Evolutionary conservation across 1,139 yeast genomes (phyloP), one percentile per base, ranked within the genome.

Genomic region (Saccharomyces pastorianus): DNA sequence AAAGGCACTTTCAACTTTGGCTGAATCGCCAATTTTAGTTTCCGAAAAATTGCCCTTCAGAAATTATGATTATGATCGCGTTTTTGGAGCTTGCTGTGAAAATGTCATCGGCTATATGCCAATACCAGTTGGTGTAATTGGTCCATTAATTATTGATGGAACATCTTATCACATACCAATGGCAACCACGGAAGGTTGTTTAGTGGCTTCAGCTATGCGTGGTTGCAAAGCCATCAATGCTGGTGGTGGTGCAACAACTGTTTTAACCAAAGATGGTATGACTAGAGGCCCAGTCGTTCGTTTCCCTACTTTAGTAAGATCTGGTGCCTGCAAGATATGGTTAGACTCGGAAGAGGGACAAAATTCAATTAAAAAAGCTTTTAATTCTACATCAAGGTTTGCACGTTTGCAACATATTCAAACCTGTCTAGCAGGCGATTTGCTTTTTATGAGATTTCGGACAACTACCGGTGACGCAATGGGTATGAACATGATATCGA

Each of bases 401-500:
- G 99, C 99, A 20, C 83, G 97, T 66, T 81, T 93, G 66, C 96
- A 88, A 72, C 85, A 86, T 64, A 78, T 91, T 61, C 87, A 90
- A 71, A 89, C 98, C 28, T 96, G 97, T 1, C 76, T 93, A 70
- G 99, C 99, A n/a, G 99, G 99, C 46, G 87, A 88, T 52, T 76
- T 86, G 61, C 76, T 93, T 64, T 93, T 81, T 68, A 85, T 93
- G 64, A 83, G 99, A 66, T 93, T 93, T 77, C 83, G 91, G 69
- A 93, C 99, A 28, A 90, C 96, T 47, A 93, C 99, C 32, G 99
- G 99, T 72, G 99, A 93, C 76, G 99, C 99, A 23, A 93, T 93
- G 99, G 99, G 99, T 61, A 93, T 93, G 99, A 93, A 93, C 70
- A 93, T 93, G 99, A 93, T 93, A 61, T 91, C 98, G 31, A 93